Conservation (phyloP, 2,329 filamentous ascomycete species). For the Trichoderma aggressivum region DNA sequence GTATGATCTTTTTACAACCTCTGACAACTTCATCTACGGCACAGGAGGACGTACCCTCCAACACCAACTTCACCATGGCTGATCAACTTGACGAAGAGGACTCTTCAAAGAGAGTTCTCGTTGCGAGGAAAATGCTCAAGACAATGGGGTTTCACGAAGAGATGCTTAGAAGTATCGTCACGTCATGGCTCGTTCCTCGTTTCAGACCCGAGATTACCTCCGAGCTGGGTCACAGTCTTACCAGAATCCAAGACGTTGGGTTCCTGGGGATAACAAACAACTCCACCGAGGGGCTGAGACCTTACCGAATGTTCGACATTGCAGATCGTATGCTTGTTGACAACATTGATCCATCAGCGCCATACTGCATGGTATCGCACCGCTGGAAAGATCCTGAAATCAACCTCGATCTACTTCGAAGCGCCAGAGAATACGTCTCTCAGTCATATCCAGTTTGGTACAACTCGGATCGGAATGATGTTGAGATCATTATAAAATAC, state of each 20-base stretch:
- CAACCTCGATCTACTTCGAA: slow-evolving; percentile 1
- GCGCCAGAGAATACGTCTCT: neutral
- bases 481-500: slow-evolving; percentile 10
- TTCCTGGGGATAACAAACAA: neutral
- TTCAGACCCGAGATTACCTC: slow-evolving; percentile 7
- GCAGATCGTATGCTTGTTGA: slow-evolving; percentile 3
- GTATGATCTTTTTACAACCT: neutral
- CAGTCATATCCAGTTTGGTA: neutral
- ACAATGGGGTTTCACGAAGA: slow-evolving; percentile 9
- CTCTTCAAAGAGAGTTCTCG: neutral
- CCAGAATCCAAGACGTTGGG: slow-evolving; percentile 9
- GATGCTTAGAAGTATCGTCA: slow-evolving; percentile 12
- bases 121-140: slow-evolving; percentile 8
- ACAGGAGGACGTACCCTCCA: neutral
- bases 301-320: slow-evolving; percentile 13
- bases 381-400: slow-evolving; percentile 16
- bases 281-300: neutral
- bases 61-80: neutral
- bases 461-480: neutral
- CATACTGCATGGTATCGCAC: slow-evolving; percentile 17
- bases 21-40: neutral
- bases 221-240: neutral
- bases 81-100: slow-evolving; percentile 3
- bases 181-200: slow-evolving; percentile 17
- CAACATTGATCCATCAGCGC: neutral